phyloP scores from a whole-genome alignment of 129 eudicot species.

The Chrysanthemum makinoi region DNA sequence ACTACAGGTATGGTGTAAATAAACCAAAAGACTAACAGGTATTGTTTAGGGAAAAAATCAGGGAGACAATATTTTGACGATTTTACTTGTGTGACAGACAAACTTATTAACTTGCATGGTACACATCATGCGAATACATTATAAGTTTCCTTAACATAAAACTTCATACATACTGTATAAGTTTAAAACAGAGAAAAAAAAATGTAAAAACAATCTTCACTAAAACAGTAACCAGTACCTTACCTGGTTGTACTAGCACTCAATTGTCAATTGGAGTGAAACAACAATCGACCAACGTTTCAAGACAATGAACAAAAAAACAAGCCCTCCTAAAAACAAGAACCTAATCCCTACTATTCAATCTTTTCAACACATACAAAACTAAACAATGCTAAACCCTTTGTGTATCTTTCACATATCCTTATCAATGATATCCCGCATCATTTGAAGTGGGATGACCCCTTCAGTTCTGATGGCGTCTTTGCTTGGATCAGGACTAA shows the following conservation, averaged over 20 bases:
- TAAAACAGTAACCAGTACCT: background rate
- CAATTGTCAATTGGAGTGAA: background rate
- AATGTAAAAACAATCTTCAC: too few relatives aligned
- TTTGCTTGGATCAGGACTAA: conserved; percentile 88
- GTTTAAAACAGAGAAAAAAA: too few relatives aligned
- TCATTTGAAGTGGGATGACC: conserved; percentile 92
- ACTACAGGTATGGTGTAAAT: too few relatives aligned
- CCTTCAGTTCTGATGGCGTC: conserved; percentile 97
- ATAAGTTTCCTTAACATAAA: too few relatives aligned
- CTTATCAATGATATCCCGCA: conserved; percentile 85
- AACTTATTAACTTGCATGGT: too few relatives aligned
- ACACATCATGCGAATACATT: too few relatives aligned
- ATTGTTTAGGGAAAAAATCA: too few relatives aligned
- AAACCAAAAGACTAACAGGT: too few relatives aligned
- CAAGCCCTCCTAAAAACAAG: conserved; percentile 10
- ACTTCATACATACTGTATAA: too few relatives aligned
- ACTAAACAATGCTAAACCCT: conserved; percentile 10
- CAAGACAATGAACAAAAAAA: conserved; percentile 12
- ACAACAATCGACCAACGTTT: conserved; percentile 7
- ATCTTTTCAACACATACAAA: conserved; percentile 12
- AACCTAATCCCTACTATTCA: conserved; percentile 15
- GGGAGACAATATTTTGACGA: too few relatives aligned
- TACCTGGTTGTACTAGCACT: background rate
- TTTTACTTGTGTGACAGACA: too few relatives aligned
- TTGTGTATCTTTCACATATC: conserved; percentile 50